phyloP scores from a whole-genome alignment of 106 monocot species.

The Alisma plantagoaquatica region DNA sequence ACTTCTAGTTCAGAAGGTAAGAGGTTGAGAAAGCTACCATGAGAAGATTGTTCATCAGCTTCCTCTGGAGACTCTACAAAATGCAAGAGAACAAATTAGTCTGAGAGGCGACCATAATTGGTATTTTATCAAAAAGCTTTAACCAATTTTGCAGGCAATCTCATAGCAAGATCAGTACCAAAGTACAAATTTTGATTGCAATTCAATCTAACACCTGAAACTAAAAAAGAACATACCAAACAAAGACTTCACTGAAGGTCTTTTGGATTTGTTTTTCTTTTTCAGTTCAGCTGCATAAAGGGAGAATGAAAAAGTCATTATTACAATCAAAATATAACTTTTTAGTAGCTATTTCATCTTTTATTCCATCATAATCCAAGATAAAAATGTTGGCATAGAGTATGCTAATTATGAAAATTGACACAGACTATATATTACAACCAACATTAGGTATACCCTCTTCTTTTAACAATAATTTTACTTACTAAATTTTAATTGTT shows the following conservation, averaged over 20 bases:
- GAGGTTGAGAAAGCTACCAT: slow-evolving; percentile 38
- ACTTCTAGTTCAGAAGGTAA: slow-evolving; percentile 32
- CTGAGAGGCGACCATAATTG: background rate
- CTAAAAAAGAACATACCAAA: slow-evolving; percentile 28
- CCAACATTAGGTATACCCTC: no score
- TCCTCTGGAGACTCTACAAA: slow-evolving; percentile 27
- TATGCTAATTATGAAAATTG: no score
- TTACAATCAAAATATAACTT: background rate
- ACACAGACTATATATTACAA: no score
- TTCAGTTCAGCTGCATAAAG: slow-evolving; percentile 54
- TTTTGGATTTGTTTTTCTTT: slow-evolving; percentile 45
- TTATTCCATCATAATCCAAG: no score
- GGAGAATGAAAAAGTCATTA: background rate
- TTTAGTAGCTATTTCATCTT: no score
- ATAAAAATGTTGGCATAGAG: no score
- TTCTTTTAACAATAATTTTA: no score
- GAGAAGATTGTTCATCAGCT: slow-evolving; percentile 20
- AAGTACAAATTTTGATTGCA: no score
- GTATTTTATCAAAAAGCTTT: no score
- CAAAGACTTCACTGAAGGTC: slow-evolving; percentile 49
- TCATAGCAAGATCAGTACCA: no score
- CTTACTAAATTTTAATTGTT: no score
- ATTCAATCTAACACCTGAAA: background rate
- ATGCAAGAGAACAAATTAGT: background rate
- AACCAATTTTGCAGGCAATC: no score